Evolutionary conservation across 1,139 yeast species (phyloP).

Genomic region (Debaryomyces udenii): DNA sequence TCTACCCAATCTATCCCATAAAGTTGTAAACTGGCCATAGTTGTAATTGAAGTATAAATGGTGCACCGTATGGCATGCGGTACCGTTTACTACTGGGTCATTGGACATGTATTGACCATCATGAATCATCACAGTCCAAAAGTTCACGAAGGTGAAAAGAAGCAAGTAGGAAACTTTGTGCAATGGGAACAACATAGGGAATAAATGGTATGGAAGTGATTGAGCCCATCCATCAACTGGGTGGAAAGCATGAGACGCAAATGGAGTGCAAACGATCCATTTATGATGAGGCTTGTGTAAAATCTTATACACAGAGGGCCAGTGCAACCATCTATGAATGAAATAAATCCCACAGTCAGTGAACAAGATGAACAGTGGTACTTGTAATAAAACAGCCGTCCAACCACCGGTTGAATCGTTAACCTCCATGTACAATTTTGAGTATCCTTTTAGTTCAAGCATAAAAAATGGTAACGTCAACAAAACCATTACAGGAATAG

Average conservation of each 20-base stretch:
- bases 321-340: slow-evolving; percentile 90
- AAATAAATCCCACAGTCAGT: slow-evolving; percentile 92
- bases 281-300: slow-evolving; percentile 99
- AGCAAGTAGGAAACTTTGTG: slow-evolving; percentile 82
- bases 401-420: slow-evolving; percentile 70
- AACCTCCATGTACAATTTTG: slow-evolving; percentile 70
- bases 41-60: slow-evolving; percentile 96
- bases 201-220: slow-evolving; percentile 89
- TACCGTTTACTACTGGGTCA: slow-evolving; percentile 93
- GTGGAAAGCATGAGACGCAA: slow-evolving; percentile 98
- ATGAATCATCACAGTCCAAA: slow-evolving; percentile 98
- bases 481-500: slow-evolving; percentile 87
- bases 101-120: slow-evolving; percentile 95
- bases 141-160: slow-evolving; percentile 86
- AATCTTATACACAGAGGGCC: slow-evolving; percentile 82
- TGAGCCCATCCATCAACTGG: slow-evolving; percentile 96
- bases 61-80: slow-evolving; percentile 97
- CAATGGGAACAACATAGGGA: slow-evolving; percentile 88
- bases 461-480: slow-evolving; percentile 90
- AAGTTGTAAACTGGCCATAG: slow-evolving; percentile 96
- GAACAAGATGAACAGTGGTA: slow-evolving; percentile 80
- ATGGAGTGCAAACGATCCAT: slow-evolving; percentile 98
- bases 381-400: slow-evolving; percentile 63
- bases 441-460: slow-evolving; percentile 79
- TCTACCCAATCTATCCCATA: slow-evolving; percentile 96